Conservation (phyloP, 1,284 basidiomycete genomes). For the Microstroma glucosiphilum region DNA sequence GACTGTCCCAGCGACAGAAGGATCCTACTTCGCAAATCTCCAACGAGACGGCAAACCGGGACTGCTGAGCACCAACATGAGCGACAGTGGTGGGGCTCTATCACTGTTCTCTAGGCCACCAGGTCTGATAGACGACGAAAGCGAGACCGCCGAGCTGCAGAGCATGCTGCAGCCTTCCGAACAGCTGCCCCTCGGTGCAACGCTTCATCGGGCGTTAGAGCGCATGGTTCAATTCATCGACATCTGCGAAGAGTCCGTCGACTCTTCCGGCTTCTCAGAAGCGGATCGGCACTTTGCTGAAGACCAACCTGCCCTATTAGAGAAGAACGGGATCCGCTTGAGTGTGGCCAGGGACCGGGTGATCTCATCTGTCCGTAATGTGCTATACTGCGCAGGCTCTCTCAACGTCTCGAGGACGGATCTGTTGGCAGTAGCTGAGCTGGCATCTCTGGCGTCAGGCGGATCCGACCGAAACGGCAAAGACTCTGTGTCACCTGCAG, state of each 20-base stretch:
- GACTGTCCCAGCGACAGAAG: constrained; percentile 11
- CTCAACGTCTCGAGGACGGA: constrained; percentile 25
- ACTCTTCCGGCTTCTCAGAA: constrained; percentile 23
- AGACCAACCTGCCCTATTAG: background rate
- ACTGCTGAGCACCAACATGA: background rate
- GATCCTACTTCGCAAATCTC: background rate
- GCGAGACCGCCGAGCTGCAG: constrained; percentile 26
- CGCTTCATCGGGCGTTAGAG: constrained; percentile 27
- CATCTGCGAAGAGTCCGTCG: constrained; percentile 29
- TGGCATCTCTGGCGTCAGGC: constrained; percentile 10
- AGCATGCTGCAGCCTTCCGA: constrained; percentile 17
- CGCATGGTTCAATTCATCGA: constrained; percentile 24
- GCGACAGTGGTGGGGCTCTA: background rate
- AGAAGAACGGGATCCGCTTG: constrained; percentile 10
- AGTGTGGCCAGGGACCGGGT: constrained; percentile 22
- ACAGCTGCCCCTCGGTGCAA: constrained; percentile 16
- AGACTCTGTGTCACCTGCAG: background rate
- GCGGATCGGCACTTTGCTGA: constrained; percentile 14
- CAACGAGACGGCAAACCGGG: background rate
- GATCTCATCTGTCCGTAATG: constrained; percentile 23
- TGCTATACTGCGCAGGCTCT: constrained; percentile 31
- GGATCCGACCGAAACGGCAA: background rate
- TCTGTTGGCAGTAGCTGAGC: constrained; percentile 24
- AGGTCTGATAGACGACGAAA: constrained; percentile 22
- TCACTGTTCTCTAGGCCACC: background rate